Percentiles rank a stretch among this genome's conserved stretches.
phyloP scores from a whole-genome alignment of 345 rosid species.

The Brassica carinata region DNA sequence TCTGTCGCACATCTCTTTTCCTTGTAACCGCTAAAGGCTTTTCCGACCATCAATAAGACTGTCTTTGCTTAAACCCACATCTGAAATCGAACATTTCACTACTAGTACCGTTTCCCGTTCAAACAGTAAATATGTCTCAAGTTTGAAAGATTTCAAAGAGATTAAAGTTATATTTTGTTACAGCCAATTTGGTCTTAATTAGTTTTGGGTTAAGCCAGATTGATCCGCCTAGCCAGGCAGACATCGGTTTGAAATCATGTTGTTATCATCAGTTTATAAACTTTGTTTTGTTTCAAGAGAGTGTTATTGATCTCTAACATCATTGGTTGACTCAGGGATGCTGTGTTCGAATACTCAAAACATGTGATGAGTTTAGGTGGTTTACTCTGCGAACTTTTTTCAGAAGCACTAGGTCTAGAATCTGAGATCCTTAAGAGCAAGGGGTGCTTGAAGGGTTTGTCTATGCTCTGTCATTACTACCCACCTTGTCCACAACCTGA shows the following conservation, averaged over 20 bases:
- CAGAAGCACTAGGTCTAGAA: conserved; percentile 49
- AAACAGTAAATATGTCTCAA: not conserved
- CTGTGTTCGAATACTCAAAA: conserved; percentile 42
- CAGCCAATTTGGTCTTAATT: not conserved
- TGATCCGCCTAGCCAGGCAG: not conserved
- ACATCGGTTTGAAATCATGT: not conserved
- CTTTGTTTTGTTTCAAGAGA: not conserved
- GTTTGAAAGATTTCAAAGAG: not conserved
- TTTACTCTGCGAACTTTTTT: conserved; percentile 40
- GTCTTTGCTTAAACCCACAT: too few species aligned
- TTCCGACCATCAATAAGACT: too few species aligned
- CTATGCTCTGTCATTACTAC: conserved; percentile 45
- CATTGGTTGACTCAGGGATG: conserved; percentile 38
- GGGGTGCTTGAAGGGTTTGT: conserved; percentile 38
- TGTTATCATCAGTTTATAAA: not conserved
- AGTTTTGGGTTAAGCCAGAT: not conserved
- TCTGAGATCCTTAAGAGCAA: conserved; percentile 35
- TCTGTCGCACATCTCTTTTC: too few species aligned
- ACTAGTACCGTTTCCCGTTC: too few species aligned
- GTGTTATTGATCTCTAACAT: not conserved
- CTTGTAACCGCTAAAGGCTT: too few species aligned
- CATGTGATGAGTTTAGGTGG: conserved; percentile 42
- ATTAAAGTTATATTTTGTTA: not conserved
- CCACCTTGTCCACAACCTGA: conserved; percentile 59
- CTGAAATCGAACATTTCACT: too few species aligned